Conservation (phyloP, 768 basidiomycete genomes). For the Pisolithus marmoratus region DNA sequence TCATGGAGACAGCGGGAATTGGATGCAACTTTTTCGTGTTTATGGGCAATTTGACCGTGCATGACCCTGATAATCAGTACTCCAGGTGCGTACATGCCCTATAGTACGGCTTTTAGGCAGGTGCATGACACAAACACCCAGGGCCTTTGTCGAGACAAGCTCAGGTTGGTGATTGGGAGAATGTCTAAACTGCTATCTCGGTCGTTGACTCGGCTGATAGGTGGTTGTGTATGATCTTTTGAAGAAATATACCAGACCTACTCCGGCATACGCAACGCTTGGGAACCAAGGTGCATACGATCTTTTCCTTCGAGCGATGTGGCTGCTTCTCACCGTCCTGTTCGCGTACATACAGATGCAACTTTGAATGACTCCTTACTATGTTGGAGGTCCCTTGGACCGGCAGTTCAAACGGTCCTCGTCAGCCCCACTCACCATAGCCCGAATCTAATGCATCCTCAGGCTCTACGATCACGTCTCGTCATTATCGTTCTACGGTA, state of each 20-base stretch:
- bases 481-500: slow-evolving; percentile 39
- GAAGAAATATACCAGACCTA: slow-evolving; percentile 48
- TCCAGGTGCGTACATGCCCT: too few species aligned
- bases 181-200: not conserved
- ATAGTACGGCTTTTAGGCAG: too few species aligned
- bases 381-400: slow-evolving; percentile 28
- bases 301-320: too few species aligned
- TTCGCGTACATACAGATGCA: slow-evolving; percentile 1
- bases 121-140: too few species aligned
- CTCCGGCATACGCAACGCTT: slow-evolving; percentile 65
- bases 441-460: not conserved
- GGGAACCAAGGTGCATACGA: slow-evolving; percentile 73
- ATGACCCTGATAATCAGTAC: slow-evolving; percentile 67
- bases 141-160: too few species aligned
- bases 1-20: slow-evolving; percentile 51
- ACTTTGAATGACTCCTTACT: slow-evolving; percentile 34
- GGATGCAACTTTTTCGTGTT: slow-evolving; percentile 64
- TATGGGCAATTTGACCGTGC: slow-evolving; percentile 71
- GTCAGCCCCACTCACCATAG: too few species aligned
- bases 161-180: too few species aligned
- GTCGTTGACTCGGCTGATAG: slow-evolving; percentile 24
- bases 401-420: slow-evolving; percentile 38
- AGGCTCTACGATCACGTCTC: slow-evolving; percentile 50
- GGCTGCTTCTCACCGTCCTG: too few species aligned
- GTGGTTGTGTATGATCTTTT: slow-evolving; percentile 59